Conservation (phyloP, 345 rosid species). For the Gossypioides kirkii region DNA sequence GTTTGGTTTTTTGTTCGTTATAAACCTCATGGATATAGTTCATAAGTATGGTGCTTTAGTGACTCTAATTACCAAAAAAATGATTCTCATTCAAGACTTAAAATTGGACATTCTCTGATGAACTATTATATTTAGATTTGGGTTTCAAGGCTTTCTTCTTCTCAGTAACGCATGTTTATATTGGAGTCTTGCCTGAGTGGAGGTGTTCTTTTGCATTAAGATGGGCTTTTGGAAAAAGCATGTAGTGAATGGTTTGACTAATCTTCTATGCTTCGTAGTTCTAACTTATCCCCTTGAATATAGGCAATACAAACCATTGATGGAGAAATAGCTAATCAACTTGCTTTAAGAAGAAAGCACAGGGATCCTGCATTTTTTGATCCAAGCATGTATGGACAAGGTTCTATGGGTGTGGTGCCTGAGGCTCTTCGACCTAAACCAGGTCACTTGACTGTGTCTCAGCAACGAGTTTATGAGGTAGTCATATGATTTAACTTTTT, state of each 20-base stretch:
- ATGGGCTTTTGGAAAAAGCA: neutral
- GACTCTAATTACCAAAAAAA: neutral
- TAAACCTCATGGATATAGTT: neutral
- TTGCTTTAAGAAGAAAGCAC: constrained; percentile 72
- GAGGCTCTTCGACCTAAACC: constrained; percentile 94
- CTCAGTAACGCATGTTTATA: neutral
- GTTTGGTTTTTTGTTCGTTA: neutral
- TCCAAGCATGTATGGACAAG: constrained; percentile 61
- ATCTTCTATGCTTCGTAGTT: constrained; percentile 1
- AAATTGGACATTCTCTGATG: neutral
- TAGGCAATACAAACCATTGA: constrained; percentile 92
- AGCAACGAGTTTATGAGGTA: constrained; percentile 98
- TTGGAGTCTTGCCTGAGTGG: neutral
- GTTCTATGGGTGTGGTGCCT: constrained; percentile 71
- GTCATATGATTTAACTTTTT: neutral
- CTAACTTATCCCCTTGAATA: neutral
- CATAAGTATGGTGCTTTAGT: neutral
- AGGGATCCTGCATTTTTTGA: constrained; percentile 76
- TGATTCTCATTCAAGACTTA: neutral
- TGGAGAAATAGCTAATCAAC: constrained; percentile 78
- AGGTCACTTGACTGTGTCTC: constrained; percentile 82
- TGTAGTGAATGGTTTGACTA: neutral
- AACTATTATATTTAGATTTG: neutral
- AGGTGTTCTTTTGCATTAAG: neutral
- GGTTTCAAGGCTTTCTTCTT: neutral